Conservation (phyloP, 1,284 basidiomycete genomes). For the Apiotrichum gracile region DNA sequence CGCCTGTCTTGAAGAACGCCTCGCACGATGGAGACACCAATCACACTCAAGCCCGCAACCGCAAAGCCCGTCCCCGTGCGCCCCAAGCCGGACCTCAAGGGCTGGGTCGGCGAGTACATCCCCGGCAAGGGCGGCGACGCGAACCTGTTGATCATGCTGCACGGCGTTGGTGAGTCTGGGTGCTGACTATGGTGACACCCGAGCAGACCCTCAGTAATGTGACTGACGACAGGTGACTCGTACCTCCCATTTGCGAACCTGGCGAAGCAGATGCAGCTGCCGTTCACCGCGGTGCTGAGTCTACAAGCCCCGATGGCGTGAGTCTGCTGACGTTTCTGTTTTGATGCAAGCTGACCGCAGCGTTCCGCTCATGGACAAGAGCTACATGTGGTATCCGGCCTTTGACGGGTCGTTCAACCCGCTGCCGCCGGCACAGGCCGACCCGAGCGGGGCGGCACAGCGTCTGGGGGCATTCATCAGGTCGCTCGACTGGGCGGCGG, state of each 20-base stretch:
- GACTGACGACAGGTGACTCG: slow-evolving; percentile 54
- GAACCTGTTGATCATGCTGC: slow-evolving; percentile 77
- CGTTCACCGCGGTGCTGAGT: slow-evolving; percentile 76
- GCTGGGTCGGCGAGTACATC: slow-evolving; percentile 35
- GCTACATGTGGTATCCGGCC: slow-evolving; percentile 71
- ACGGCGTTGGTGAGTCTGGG: slow-evolving; percentile 61
- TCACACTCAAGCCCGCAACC: slow-evolving; percentile 30
- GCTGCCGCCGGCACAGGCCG: slow-evolving; percentile 58
- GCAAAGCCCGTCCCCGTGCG: neutral
- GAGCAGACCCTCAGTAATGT: too few species aligned
- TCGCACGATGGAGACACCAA: neutral
- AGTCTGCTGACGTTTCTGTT: slow-evolving; percentile 25
- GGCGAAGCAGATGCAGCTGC: slow-evolving; percentile 66
- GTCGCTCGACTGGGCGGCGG: slow-evolving; percentile 61
- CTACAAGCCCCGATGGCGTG: slow-evolving; percentile 72
- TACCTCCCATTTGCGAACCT: slow-evolving; percentile 68
- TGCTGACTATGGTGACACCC: too few species aligned
- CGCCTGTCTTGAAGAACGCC: neutral
- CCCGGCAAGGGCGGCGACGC: slow-evolving; percentile 61
- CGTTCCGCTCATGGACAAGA: neutral
- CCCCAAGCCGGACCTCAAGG: slow-evolving; percentile 13
- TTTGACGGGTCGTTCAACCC: slow-evolving; percentile 73
- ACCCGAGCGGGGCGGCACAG: slow-evolving; percentile 55
- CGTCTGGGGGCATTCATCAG: slow-evolving; percentile 53
- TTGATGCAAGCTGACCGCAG: neutral